Evolutionary conservation across 768 basidiomycete species (phyloP), one percentile per base, ranked within the genome.

Genomic region (Suillus variegatus): DNA sequence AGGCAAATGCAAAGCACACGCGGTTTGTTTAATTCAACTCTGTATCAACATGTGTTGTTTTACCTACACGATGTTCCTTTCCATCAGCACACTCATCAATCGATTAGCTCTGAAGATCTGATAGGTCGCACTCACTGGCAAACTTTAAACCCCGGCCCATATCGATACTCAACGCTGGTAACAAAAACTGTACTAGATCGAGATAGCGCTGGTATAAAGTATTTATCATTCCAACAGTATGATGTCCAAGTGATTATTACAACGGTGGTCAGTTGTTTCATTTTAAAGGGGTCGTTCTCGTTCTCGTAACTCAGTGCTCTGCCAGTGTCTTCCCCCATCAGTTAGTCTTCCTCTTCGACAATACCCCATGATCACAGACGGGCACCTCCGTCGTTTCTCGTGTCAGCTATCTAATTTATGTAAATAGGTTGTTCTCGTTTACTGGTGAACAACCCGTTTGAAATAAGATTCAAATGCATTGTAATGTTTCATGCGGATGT

Each of bases 41-140:
- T 38, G n/a, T 22, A 40, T 57, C 57, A 58, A 60, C 58, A 28
- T 32, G 58, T 43, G 40, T 60, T 60, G 41, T 43, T 43, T 43
- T 12, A 43, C 25, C 7, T 38, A 35, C 25, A 55, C 12, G 20
- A 36, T 13, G 20, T 13, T 35, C 10, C 54, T 32, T 54, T 32
- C 32, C 54, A 35, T 55, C 32, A 55, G 18, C 20, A 10, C 54
- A 55, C 32, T 32, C 18, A 32, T 35, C 36, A 8, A 60, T 60
- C 58, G 58, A 60, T 60, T 60, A 28, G 16, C 51, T 52, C 28
- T 18, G 54, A 55, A 28, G 28, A 28, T 28, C 28, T 28, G 28
- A 28, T 28, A n/a, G 20, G 52, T 18, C 32, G 20, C 20, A 9
- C 44, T 46, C 36, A 38, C 36, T 38, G 1, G 36, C 44, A 4